phyloP scores from a whole-genome alignment of 108 stramenopile genomes.

The Chaetoceros tenuissimus region DNA sequence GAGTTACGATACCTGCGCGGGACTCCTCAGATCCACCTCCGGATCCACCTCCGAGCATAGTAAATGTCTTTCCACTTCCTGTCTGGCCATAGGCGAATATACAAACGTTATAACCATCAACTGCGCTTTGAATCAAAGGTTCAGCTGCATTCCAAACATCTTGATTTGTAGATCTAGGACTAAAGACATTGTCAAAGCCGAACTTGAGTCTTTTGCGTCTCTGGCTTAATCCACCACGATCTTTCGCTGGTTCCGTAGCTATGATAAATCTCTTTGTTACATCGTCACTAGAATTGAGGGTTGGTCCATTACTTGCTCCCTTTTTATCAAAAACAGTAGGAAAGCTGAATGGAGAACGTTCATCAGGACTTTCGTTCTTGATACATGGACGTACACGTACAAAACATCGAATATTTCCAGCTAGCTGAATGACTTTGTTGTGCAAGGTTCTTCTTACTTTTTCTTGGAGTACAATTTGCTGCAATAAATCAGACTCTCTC shows the following conservation, averaged over 20 bases:
- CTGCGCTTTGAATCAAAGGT: conserved; percentile 73
- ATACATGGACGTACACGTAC: conserved; percentile 72
- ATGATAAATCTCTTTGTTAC: conserved; percentile 63
- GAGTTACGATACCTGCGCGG: conserved; percentile 57
- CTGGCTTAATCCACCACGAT: conserved; percentile 69
- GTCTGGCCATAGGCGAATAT: conserved; percentile 90
- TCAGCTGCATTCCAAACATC: conserved; percentile 80
- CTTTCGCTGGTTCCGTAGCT: conserved; percentile 63
- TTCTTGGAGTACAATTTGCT: conserved; percentile 48
- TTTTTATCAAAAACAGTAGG: conserved; percentile 35
- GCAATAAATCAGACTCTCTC: conserved; percentile 49
- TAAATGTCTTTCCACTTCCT: conserved; percentile 83
- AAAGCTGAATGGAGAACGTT: conserved; percentile 32
- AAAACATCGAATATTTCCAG: conserved; percentile 81
- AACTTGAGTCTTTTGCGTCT: conserved; percentile 59
- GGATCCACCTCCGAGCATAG: conserved; percentile 79
- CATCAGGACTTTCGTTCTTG: conserved; percentile 14
- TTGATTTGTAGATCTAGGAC: conserved; percentile 41
- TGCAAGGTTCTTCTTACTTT: conserved; percentile 61
- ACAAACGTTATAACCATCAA: conserved; percentile 89
- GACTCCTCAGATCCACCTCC: conserved; percentile 7
- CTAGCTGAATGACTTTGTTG: conserved; percentile 68
- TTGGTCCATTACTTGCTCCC: conserved; percentile 11
- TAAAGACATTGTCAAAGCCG: conserved; percentile 72
- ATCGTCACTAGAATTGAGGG: conserved; percentile 41